These are phyloP conservation scores for Debaryomyces sp. DNA, from an alignment of 1,139 yeast species.

Conservation along the genomic window DNA sequence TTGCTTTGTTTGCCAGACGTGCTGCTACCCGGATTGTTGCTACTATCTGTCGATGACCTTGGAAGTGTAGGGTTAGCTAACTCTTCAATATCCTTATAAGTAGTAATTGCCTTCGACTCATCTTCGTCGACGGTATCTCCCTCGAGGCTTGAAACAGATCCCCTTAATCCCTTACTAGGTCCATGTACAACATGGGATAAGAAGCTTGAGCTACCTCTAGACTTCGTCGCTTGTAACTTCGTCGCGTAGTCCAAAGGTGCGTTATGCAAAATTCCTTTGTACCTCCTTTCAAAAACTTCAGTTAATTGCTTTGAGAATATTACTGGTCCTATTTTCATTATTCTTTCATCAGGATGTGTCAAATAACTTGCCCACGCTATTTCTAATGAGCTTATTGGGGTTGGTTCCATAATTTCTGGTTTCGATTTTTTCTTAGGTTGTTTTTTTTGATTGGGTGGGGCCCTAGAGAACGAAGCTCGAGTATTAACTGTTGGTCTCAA, in stretches of 20 bases:
- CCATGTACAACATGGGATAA: slow-evolving; percentile 63
- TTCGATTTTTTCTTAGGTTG: slow-evolving; percentile 21
- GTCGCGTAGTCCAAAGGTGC: slow-evolving; percentile 54
- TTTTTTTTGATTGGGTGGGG: slow-evolving; percentile 21
- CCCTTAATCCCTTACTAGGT: slow-evolving; percentile 33
- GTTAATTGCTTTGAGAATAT: slow-evolving; percentile 39
- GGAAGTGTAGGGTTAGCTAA: slow-evolving; percentile 11
- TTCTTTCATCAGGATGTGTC: slow-evolving; percentile 66
- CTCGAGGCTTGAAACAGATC: slow-evolving; percentile 13
- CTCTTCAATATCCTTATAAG: slow-evolving; percentile 28
- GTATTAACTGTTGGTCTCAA: slow-evolving; percentile 44
- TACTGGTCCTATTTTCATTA: slow-evolving; percentile 64
- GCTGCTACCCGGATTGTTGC: not conserved
- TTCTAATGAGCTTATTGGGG: slow-evolving; percentile 63
- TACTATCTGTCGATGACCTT: slow-evolving; percentile 1
- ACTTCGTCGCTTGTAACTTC: slow-evolving; percentile 24
- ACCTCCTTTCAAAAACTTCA: slow-evolving; percentile 56
- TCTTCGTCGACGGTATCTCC: slow-evolving; percentile 17
- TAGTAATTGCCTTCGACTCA: slow-evolving; percentile 36
- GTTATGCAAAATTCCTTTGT: slow-evolving; percentile 59
- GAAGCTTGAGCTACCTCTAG: slow-evolving; percentile 33
- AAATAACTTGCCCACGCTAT: slow-evolving; percentile 68
- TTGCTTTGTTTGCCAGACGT: slow-evolving; percentile 3
- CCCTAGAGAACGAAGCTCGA: slow-evolving; percentile 33
- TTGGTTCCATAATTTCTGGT: slow-evolving; percentile 43